Percentiles rank a stretch among this genome's conserved stretches.
phyloP scores from a whole-genome alignment of 352 stramenopile genomes.

The Pythium aquatile region DNA sequence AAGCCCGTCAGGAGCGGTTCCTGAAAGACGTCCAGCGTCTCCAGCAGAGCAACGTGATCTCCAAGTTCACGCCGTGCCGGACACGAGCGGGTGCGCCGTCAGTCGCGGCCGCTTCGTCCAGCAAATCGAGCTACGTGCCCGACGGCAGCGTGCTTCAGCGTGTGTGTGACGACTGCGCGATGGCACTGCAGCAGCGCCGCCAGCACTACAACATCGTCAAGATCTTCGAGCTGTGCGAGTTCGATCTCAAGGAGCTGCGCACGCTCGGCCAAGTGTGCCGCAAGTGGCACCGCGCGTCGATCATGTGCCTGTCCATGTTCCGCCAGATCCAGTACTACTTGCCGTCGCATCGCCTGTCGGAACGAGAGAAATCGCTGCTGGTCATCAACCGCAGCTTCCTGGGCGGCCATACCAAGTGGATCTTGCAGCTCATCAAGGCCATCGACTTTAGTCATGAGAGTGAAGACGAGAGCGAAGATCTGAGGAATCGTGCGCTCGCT shows the following conservation, averaged over 20 bases:
- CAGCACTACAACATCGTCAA: slow-evolving; percentile 86
- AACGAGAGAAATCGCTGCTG: slow-evolving; percentile 68
- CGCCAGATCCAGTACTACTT: slow-evolving; percentile 88
- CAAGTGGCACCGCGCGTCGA: slow-evolving; percentile 83
- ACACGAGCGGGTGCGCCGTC: slow-evolving; percentile 31
- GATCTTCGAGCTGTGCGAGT: slow-evolving; percentile 83
- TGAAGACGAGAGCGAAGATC: slow-evolving; percentile 33
- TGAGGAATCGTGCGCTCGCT: slow-evolving; percentile 35
- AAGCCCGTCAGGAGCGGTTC: slow-evolving; percentile 60
- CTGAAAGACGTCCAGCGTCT: slow-evolving; percentile 73
- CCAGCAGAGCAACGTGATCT: slow-evolving; percentile 59
- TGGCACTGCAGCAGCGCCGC: slow-evolving; percentile 72
- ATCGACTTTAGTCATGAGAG: slow-evolving; percentile 69
- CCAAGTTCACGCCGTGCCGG: slow-evolving; percentile 69
- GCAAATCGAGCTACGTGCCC: slow-evolving; percentile 49
- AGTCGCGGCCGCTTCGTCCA: slow-evolving; percentile 24
- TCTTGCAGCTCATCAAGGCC: slow-evolving; percentile 81
- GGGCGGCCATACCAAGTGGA: slow-evolving; percentile 78
- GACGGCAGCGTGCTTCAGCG: slow-evolving; percentile 76
- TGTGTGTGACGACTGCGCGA: slow-evolving; percentile 82
- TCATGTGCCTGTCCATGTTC: slow-evolving; percentile 89
- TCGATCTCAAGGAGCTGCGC: slow-evolving; percentile 72
- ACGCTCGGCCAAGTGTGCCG: slow-evolving; percentile 77
- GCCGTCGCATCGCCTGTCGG: slow-evolving; percentile 69
- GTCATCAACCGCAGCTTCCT: slow-evolving; percentile 82